Conservation (phyloP, 805 yeast genomes). For the Jamesozyma piceae region DNA sequence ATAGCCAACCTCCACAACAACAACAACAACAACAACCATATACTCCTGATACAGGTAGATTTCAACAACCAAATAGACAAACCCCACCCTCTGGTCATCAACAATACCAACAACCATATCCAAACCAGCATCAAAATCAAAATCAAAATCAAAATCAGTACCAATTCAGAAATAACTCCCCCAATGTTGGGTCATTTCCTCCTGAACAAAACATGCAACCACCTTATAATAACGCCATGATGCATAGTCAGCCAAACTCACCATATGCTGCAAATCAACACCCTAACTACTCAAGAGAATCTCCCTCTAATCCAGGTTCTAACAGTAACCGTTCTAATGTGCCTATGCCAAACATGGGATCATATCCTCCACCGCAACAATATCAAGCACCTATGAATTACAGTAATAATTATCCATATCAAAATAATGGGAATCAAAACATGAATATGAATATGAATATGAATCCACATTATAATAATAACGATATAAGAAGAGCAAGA, state of each 20-base stretch:
- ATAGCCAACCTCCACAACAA: background rate
- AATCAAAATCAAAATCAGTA: background rate
- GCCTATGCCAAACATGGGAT: background rate
- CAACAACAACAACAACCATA: background rate
- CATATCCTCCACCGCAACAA: background rate
- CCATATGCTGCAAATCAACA: too few relatives aligned
- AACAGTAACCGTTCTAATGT: background rate
- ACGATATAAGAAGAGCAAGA: background rate
- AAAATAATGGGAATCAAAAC: too few relatives aligned
- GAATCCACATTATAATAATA: background rate
- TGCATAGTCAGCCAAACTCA: background rate
- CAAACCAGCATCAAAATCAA: background rate
- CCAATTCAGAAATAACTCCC: too few relatives aligned
- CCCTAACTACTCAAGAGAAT: background rate
- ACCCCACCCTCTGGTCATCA: too few relatives aligned
- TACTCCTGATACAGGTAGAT: conserved; percentile 8
- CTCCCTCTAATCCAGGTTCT: background rate
- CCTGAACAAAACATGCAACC: too few relatives aligned
- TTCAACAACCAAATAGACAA: background rate
- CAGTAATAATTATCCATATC: background rate
- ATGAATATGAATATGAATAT: too few relatives aligned
- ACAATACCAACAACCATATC: background rate
- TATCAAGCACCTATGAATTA: background rate
- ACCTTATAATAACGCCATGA: background rate
- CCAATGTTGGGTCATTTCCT: too few relatives aligned